Percentiles rank a stretch among this genome's conserved stretches.
These are phyloP conservation scores for Macrocybe gigantea DNA, from an alignment of 768 basidiomycete genomes.

Conservation along the genomic window DNA sequence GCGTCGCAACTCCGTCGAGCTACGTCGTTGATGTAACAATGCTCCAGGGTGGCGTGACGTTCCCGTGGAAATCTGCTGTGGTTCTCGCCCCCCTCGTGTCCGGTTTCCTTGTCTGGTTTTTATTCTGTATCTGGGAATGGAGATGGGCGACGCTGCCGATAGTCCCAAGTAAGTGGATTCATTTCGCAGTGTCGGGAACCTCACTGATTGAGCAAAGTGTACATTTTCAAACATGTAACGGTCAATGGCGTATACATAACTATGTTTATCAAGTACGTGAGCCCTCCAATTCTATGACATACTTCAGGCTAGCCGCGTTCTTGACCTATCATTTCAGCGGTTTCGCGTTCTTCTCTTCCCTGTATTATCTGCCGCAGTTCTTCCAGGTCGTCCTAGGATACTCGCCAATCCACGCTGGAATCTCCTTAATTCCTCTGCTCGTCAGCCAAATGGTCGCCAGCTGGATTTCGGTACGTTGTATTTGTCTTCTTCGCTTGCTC, in stretches of 20 bases:
- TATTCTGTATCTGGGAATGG: slow-evolving; percentile 74
- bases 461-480: slow-evolving; percentile 40
- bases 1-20: slow-evolving; percentile 8
- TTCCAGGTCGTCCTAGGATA: slow-evolving; percentile 70
- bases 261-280: slow-evolving; percentile 59
- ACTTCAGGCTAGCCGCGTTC: neutral
- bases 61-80: slow-evolving; percentile 64
- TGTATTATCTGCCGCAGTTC: slow-evolving; percentile 72
- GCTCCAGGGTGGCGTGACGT: slow-evolving; percentile 60
- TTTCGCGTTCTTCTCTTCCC: slow-evolving; percentile 54
- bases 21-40: neutral
- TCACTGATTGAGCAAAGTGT: slow-evolving; percentile 35
- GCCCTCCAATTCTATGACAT: neutral
- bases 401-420: slow-evolving; percentile 48
- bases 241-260: slow-evolving; percentile 64
- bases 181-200: too few species aligned
- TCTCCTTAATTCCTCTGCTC: slow-evolving; percentile 67
- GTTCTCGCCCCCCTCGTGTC: slow-evolving; percentile 57
- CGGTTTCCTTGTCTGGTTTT: slow-evolving; percentile 41
- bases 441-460: slow-evolving; percentile 57
- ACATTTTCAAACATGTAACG: slow-evolving; percentile 63
- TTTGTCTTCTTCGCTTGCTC: neutral
- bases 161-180: slow-evolving; percentile 49
- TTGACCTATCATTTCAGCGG: slow-evolving; percentile 30
- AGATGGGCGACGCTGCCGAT: slow-evolving; percentile 65